Conservation (phyloP, 257 asterid species). For the Leonotis leonurus region DNA sequence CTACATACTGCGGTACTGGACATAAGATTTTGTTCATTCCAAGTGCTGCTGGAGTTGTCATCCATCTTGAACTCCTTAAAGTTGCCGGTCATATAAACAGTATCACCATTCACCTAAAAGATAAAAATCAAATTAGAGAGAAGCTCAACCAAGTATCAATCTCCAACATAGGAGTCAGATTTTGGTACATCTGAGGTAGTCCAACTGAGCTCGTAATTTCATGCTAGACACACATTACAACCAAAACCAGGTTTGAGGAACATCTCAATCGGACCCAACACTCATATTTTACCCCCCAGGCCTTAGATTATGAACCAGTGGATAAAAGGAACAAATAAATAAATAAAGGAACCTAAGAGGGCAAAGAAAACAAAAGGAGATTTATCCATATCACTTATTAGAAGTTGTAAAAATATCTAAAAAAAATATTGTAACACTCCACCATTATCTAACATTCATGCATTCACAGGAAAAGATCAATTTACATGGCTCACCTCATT, state of each 20-base stretch:
- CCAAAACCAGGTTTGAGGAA: background rate
- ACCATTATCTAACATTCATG: background rate
- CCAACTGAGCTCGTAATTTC: background rate
- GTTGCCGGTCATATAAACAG: slow-evolving; percentile 68
- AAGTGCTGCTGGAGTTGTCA: slow-evolving; percentile 43
- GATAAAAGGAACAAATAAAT: too few relatives aligned
- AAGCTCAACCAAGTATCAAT: slow-evolving; percentile 7
- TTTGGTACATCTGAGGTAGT: background rate
- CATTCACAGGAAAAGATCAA: background rate
- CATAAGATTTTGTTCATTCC: slow-evolving; percentile 77
- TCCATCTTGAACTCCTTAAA: slow-evolving; percentile 88
- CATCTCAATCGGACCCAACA: background rate
- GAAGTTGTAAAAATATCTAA: background rate
- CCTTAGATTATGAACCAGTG: too few relatives aligned
- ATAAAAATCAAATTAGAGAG: slow-evolving; percentile 8
- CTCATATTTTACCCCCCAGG: too few relatives aligned
- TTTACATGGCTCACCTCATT: slow-evolving; percentile 59
- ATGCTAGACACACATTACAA: background rate
- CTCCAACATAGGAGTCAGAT: background rate
- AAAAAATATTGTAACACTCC: background rate
- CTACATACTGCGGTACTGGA: slow-evolving; percentile 77
- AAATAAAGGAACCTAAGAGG: too few relatives aligned
- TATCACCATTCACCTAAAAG: slow-evolving; percentile 85
- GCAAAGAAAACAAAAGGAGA: too few relatives aligned
- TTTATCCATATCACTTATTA: too few relatives aligned